Base-by-base conservation (phyloP, 2,329 filamentous ascomycete genomes). In the Colletotrichum sidae region DNA sequence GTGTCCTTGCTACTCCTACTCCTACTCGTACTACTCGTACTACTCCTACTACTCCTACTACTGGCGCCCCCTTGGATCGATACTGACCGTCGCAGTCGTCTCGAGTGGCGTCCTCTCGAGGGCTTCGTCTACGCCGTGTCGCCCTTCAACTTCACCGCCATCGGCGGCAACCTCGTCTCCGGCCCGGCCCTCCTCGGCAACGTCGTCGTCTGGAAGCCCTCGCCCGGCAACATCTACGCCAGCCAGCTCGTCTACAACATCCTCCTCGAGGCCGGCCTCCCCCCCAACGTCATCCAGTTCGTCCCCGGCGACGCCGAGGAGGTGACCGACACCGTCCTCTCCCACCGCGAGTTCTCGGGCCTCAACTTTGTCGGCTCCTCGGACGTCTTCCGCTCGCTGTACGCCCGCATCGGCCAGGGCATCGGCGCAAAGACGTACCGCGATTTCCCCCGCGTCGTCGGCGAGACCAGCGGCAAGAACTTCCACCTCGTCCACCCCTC, bases 391-490 rank as follows among this genome's bases (percentile, higher is more conserved):
- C 72, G 74, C 15, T 67, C 60, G 0, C 15, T 81, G 0, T 75
- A 74, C 57, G 72, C 60, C 45, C 74, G 73, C 56, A 74, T 76
- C 13, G 79, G 75, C 11, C 50, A 59, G 33, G 49, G 54, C 0
- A 58, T 64, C 41, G 74, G 67, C 2, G 70, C 70, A 3, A 72
- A 73, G 15, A 74, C 69, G 3, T 79, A 78, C 57, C 70, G 72
- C 15, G 73, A 77, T 46, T 79, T 73, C 71, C 83, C 83, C 1
- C 75, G 81, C 2, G 74, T 85, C 37, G 79, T 85, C 2, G 83
- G 82, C 59, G 83, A 85, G 75, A 85, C 83, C 0, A 79, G 80
- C 55, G 83, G 83, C 55, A 85, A 85, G 79, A 85, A 85, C 73
- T 85, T 84, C 75, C 81, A 83, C 45, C 71, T 86, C 15, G 67